phyloP scores from a whole-genome alignment of 2,329 filamentous ascomycete genomes.

The Talaromyces sp. region DNA sequence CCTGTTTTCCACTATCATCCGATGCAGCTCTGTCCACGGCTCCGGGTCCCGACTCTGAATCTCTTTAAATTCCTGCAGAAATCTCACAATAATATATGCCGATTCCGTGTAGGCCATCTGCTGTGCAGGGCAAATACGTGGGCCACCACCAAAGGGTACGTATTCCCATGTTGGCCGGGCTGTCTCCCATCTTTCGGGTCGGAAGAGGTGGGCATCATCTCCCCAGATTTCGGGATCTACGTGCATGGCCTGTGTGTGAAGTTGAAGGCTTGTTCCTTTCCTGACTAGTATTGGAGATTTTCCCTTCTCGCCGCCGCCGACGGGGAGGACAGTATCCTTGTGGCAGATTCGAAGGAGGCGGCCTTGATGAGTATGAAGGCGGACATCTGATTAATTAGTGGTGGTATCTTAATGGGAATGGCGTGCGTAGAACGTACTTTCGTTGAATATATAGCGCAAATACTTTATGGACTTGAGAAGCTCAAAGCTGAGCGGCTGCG shows the following conservation, averaged over 20 bases:
- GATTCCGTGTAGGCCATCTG: conserved; percentile 19
- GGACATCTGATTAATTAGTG: neutral
- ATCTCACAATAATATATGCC: conserved; percentile 14
- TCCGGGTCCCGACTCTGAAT: neutral
- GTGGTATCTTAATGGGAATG: neutral
- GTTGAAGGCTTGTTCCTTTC: conserved; percentile 60
- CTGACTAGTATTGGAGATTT: conserved; percentile 57
- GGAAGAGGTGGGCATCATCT: conserved; percentile 38
- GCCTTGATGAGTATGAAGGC: neutral
- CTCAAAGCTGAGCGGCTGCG: conserved; percentile 25
- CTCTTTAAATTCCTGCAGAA: neutral
- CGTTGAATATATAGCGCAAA: conserved; percentile 8
- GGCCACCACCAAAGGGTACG: conserved; percentile 21
- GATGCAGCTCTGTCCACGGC: neutral
- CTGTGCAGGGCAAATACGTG: conserved; percentile 19
- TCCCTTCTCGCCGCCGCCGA: conserved; percentile 16
- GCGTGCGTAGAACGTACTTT: neutral
- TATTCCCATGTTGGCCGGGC: conserved; percentile 45
- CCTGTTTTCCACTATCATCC: neutral
- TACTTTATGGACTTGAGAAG: conserved; percentile 5
- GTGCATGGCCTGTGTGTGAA: conserved; percentile 68
- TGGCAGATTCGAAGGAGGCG: neutral
- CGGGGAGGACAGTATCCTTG: conserved; percentile 4
- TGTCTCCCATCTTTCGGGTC: conserved; percentile 42
- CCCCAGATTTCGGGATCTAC: conserved; percentile 52